Conservation (phyloP, 495 filamentous ascomycete genomes). For the Darksidea phi region DNA sequence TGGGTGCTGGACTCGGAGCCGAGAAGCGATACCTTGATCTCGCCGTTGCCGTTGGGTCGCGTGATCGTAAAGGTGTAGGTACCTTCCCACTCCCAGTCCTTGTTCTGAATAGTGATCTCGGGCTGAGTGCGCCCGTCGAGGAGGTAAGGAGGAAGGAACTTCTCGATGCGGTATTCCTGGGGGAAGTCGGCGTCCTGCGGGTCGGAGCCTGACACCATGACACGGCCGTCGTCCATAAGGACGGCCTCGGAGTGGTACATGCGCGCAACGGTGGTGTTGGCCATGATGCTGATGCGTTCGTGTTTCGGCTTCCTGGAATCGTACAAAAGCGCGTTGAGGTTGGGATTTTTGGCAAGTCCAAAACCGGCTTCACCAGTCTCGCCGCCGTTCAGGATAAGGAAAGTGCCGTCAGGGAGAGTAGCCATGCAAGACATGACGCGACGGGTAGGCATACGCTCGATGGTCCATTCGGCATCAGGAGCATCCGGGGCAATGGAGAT, state of each 20-base stretch:
- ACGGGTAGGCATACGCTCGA: slow-evolving; percentile 65
- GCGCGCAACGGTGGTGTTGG: slow-evolving; percentile 64
- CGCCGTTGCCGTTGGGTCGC: slow-evolving; percentile 19
- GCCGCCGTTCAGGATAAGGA: slow-evolving; percentile 61
- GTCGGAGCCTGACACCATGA: slow-evolving; percentile 64
- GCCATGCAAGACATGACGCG: slow-evolving; percentile 66
- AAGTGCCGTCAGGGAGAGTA: slow-evolving; percentile 65
- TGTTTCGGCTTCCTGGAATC: slow-evolving; percentile 57
- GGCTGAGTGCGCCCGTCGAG: slow-evolving; percentile 52
- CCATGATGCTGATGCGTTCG: slow-evolving; percentile 60
- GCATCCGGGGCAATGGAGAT: slow-evolving; percentile 60
- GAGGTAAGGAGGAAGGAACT: slow-evolving; percentile 64
- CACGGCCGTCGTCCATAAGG: slow-evolving; percentile 64
- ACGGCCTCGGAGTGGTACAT: slow-evolving; percentile 67
- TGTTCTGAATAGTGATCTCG: slow-evolving; percentile 48
- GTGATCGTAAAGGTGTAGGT: slow-evolving; percentile 46
- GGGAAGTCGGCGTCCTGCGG: slow-evolving; percentile 56
- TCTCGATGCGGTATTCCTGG: slow-evolving; percentile 65
- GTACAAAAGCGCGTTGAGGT: slow-evolving; percentile 64
- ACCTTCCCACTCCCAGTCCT: slow-evolving; percentile 51
- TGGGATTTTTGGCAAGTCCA: slow-evolving; percentile 56
- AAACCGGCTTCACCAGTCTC: slow-evolving; percentile 63
- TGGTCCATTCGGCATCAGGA: slow-evolving; percentile 53
- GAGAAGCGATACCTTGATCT: slow-evolving; percentile 53
- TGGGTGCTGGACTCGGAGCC: slow-evolving; percentile 60